Conservation (phyloP, 768 basidiomycete genomes). For the Pleurotus citrinopileatus region DNA sequence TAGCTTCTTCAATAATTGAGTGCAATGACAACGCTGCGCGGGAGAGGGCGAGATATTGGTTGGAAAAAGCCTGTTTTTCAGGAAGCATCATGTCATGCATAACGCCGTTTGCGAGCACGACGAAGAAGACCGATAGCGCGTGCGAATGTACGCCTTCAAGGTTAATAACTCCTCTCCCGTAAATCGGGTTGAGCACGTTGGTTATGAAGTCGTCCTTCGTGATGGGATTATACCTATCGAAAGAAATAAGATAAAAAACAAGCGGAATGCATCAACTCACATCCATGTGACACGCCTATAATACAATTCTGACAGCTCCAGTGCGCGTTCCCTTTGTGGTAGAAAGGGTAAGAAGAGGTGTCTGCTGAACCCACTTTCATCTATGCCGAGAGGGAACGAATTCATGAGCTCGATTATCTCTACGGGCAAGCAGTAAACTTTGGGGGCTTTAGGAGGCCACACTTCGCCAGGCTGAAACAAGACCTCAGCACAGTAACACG, state of each 20-base stretch:
- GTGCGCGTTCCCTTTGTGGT: conserved; percentile 35
- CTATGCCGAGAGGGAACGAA: conserved; percentile 48
- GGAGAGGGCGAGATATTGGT: conserved; percentile 45
- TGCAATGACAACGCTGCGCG: conserved; percentile 46
- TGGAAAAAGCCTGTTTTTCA: conserved; percentile 26
- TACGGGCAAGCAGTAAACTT: conserved; percentile 32
- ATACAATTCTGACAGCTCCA: conserved; percentile 39
- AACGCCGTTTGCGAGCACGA: conserved; percentile 44
- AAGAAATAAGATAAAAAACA: background rate
- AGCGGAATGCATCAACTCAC: conserved; percentile 26
- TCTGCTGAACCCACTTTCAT: conserved; percentile 34
- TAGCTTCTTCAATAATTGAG: conserved; percentile 41
- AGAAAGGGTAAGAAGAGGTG: conserved; percentile 36
- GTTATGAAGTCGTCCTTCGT: conserved; percentile 37
- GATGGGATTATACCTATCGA: conserved; percentile 43
- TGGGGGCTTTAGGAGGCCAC: conserved; percentile 13
- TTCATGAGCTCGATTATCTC: conserved; percentile 43
- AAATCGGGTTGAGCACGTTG: conserved; percentile 40
- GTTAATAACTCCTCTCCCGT: conserved; percentile 29
- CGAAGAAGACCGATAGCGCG: conserved; percentile 50
- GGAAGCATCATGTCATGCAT: conserved; percentile 38
- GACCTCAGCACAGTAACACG: background rate
- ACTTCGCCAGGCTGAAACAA: conserved; percentile 15
- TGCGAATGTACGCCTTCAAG: conserved; percentile 41
- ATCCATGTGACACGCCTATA: conserved; percentile 45